A percentile compares a stretch with the other conserved stretches of the same genome.
phyloP scores from a whole-genome alignment of 192 early-diverging fungal genomes.

The Dissophora ornata region DNA sequence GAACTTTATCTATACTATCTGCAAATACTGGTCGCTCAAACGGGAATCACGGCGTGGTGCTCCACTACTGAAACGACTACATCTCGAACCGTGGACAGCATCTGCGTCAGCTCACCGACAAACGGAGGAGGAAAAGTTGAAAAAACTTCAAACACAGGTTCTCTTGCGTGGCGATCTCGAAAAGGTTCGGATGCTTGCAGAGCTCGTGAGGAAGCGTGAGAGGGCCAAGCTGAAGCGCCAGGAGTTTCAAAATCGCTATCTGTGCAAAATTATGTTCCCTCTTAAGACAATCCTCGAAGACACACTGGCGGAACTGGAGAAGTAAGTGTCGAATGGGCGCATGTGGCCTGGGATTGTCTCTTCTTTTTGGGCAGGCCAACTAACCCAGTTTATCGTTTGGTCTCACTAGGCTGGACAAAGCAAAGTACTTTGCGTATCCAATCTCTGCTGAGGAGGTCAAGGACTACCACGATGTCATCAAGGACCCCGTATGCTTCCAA shows the following conservation, averaged over 20 bases:
- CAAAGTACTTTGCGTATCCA: conserved; percentile 63
- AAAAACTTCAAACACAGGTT: conserved; percentile 67
- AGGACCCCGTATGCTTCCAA: conserved; percentile 77
- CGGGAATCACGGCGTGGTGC: conserved; percentile 90
- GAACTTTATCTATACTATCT: conserved; percentile 68
- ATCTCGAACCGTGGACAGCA: conserved; percentile 97
- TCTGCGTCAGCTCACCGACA: conserved; percentile 81
- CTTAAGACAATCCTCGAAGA: conserved; percentile 74
- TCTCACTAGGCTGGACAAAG: conserved; percentile 43
- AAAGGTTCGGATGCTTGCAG: conserved; percentile 83
- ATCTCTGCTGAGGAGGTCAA: conserved; percentile 58
- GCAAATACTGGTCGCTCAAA: conserved; percentile 97
- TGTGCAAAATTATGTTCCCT: conserved; percentile 77
- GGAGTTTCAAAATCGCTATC: conserved; percentile 70
- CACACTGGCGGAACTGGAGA: conserved; percentile 73
- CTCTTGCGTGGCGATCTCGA: conserved; percentile 85
- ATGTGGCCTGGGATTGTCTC: too few species aligned
- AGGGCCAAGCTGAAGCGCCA: conserved; percentile 73
- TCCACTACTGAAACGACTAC: conserved; percentile 93
- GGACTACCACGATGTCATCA: conserved; percentile 63
- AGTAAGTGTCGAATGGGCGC: conserved; percentile 62
- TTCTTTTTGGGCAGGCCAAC: too few species aligned
- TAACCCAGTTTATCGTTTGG: neutral
- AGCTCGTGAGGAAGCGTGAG: conserved; percentile 81
- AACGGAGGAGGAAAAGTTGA: conserved; percentile 79